Conservation (phyloP, 768 basidiomycete species). For the Calocybe cyanea region DNA sequence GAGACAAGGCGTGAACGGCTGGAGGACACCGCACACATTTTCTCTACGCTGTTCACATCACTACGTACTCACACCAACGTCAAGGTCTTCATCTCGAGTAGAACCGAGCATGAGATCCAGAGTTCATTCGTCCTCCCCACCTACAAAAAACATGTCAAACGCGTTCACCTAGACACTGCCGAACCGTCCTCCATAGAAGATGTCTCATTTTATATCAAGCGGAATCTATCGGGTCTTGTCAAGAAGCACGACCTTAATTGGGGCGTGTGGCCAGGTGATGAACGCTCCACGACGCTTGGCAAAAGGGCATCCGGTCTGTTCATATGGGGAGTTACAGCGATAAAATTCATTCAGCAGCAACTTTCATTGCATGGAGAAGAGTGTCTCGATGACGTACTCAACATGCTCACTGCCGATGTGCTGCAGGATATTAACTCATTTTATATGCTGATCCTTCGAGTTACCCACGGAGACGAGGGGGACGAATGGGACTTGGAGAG, state of each 20-base stretch:
- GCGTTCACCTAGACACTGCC: slow-evolving; percentile 10
- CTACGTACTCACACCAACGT: slow-evolving; percentile 5
- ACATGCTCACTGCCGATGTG: slow-evolving; percentile 7
- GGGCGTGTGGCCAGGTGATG: slow-evolving; percentile 12
- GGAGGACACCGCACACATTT: slow-evolving; percentile 7
- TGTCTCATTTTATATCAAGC: slow-evolving; percentile 7
- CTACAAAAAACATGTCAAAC: slow-evolving; percentile 5
- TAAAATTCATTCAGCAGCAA: slow-evolving; percentile 7
- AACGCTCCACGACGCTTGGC: slow-evolving; percentile 5
- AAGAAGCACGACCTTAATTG: slow-evolving; percentile 5
- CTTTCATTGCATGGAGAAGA: slow-evolving; percentile 6
- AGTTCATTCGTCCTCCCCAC: slow-evolving; percentile 2
- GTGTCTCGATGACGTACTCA: slow-evolving; percentile 7
- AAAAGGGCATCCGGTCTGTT: slow-evolving; percentile 13
- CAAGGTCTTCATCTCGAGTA: slow-evolving; percentile 14
- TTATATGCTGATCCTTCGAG: slow-evolving; percentile 9
- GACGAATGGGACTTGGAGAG: slow-evolving; percentile 12
- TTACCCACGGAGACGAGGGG: background rate
- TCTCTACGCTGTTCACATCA: slow-evolving; percentile 8
- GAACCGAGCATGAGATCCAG: slow-evolving; percentile 11
- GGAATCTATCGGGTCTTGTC: slow-evolving; percentile 2
- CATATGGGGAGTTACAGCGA: slow-evolving; percentile 11
- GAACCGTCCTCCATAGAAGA: slow-evolving; percentile 5
- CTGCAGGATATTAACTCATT: slow-evolving; percentile 3
- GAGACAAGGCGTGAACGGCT: slow-evolving; percentile 12